Evolutionary conservation across 2,329 filamentous ascomycete genomes (phyloP).

Genomic region (Torrubiella hemipterigena): DNA sequence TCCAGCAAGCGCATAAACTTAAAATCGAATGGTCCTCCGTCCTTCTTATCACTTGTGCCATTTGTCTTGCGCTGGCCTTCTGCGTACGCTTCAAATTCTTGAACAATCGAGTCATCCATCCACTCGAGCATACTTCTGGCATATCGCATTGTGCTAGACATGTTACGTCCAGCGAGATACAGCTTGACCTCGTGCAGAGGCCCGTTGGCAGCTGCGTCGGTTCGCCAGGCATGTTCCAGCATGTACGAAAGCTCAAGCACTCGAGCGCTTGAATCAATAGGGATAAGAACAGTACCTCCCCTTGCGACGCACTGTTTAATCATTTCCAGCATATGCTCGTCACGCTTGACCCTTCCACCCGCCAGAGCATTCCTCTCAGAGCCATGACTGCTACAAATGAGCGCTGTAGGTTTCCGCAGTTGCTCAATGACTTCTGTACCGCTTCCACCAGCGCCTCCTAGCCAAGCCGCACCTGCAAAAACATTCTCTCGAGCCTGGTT

Average conservation of each 20-base stretch:
- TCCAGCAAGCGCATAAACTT: slow-evolving; percentile 75
- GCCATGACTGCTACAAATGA: slow-evolving; percentile 83
- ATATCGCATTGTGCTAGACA: slow-evolving; percentile 79
- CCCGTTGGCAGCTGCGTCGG: slow-evolving; percentile 41
- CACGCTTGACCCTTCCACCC: slow-evolving; percentile 66
- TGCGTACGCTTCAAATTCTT: slow-evolving; percentile 71
- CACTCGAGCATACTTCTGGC: slow-evolving; percentile 95
- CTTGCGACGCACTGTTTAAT: slow-evolving; percentile 67
- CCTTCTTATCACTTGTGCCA: slow-evolving; percentile 36
- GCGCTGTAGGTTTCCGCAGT: slow-evolving; percentile 79
- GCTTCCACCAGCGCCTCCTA: slow-evolving; percentile 68
- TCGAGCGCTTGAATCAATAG: slow-evolving; percentile 89
- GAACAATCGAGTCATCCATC: slow-evolving; percentile 95
- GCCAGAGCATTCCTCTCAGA: slow-evolving; percentile 58
- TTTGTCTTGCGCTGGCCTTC: slow-evolving; percentile 36
- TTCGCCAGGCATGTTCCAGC: slow-evolving; percentile 82
- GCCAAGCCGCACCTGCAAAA: slow-evolving; percentile 83
- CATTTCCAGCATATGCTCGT: slow-evolving; percentile 74
- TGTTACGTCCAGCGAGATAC: slow-evolving; percentile 77
- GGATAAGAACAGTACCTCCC: slow-evolving; percentile 85
- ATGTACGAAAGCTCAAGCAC: slow-evolving; percentile 87
- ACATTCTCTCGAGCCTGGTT: slow-evolving; percentile 96
- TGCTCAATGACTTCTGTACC: slow-evolving; percentile 90
- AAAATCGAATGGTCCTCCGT: slow-evolving; percentile 76
- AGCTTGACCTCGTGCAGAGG: slow-evolving; percentile 45